Base-by-base conservation (phyloP, 176 grass and related monocot genomes). In the Oryza meyeriana region DNA sequence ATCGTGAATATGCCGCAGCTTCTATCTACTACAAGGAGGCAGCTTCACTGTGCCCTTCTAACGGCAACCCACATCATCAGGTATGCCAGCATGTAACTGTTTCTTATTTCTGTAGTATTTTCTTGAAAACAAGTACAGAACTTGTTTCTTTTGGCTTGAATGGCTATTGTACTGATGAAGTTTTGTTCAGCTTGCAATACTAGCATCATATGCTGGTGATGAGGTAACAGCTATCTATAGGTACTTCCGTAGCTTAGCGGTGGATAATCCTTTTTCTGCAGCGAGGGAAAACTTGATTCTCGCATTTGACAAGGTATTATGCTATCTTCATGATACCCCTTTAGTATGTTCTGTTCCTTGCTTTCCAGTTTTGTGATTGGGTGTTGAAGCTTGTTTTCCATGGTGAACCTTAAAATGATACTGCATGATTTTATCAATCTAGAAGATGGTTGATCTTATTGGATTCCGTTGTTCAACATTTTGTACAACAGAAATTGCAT, bases 41-140 rank as follows among this genome's bases (percentile, higher is more conserved):
- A 70, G 86, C 81, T 82, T 87, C 81, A 41, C 73, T 98, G 29
- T 98, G 78, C 64, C 96, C 96, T 79, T 83, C 82, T 29, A 98
- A 77, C 47, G 96, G 93, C 27, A 98, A 98, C 78, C 90, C 96
- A 59, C 96, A 98, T 77, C 93, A 98, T 91, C 96, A 98, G 95
- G 95, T 98, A 74, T 59, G 22, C 47, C 55, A 55, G 8, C 24
- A 71, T 71, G 39, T 13, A 26, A 20, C 1, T 45, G n/a, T 72
- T 45, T 44, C 6, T 1, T 45, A 14, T 45, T 45, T 72, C 6
- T 28, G 18, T 28, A 6, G 41, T 44, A 47, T 48, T 47, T 16
- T 47, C 26, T 45, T 72, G 26, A 2, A 30, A 14, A 20, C 13
- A 10, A 9, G 28, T 25, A 59, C 22, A 25, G 11, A 59, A 59